phyloP scores from a whole-genome alignment of 352 stramenopile genomes.

The Paralagenidium karlingii region DNA sequence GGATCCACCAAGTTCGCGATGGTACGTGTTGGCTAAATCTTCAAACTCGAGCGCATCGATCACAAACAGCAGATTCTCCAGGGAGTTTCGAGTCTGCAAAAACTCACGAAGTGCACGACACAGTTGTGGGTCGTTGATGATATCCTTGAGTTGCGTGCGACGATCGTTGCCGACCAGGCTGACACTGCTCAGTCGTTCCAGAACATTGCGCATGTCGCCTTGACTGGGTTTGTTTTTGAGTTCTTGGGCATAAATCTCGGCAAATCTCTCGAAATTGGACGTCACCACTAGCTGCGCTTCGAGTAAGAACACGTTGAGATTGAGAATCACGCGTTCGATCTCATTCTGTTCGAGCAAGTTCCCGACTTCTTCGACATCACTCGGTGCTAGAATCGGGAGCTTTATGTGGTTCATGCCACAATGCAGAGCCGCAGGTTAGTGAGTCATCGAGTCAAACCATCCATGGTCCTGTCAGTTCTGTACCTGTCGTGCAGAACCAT shows the following conservation, averaged over 20 bases:
- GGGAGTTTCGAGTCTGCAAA: conserved; percentile 32
- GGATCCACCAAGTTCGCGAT: conserved; percentile 8
- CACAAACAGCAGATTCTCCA: conserved; percentile 52
- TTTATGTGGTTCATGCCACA: too few species aligned
- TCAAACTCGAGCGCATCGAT: conserved; percentile 54
- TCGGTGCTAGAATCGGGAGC: conserved; percentile 34
- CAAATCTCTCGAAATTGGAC: conserved; percentile 38
- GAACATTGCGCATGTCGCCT: conserved; percentile 32
- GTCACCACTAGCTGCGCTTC: conserved; percentile 45
- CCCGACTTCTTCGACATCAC: conserved; percentile 25
- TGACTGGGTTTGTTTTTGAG: conserved; percentile 23
- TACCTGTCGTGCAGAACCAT: conserved; percentile 18
- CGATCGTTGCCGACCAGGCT: conserved; percentile 23
- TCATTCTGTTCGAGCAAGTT: conserved; percentile 33
- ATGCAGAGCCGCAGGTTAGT: too few species aligned
- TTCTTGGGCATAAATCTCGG: conserved; percentile 19
- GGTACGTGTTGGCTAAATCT: conserved; percentile 47
- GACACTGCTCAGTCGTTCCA: conserved; percentile 27
- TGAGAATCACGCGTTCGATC: conserved; percentile 20
- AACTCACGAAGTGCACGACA: conserved; percentile 50
- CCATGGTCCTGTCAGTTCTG: too few species aligned
- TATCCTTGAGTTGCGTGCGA: conserved; percentile 27
- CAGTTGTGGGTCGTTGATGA: conserved; percentile 29
- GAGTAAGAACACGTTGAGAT: conserved; percentile 50
- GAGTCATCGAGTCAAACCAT: too few species aligned